These are phyloP conservation scores for Rhexocercosporidium sp. DNA, from an alignment of 2,329 filamentous ascomycete species.

Conservation along the genomic window DNA sequence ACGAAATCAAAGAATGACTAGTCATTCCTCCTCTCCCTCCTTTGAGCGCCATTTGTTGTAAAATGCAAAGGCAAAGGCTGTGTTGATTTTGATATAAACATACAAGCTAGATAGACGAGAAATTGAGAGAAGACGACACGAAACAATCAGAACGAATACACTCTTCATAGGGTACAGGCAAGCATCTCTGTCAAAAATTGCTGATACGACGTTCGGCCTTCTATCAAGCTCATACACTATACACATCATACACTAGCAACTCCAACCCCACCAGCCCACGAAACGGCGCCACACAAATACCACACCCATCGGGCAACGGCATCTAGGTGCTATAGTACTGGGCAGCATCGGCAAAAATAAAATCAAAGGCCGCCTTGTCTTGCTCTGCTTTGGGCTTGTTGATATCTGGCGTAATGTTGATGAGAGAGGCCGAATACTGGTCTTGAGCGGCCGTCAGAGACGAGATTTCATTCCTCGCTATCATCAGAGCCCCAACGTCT, in stretches of 20 bases:
- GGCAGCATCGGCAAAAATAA: conserved; percentile 9
- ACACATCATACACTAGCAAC: background rate
- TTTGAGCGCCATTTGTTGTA: background rate
- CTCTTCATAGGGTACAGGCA: background rate
- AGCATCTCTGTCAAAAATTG: background rate
- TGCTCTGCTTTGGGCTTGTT: background rate
- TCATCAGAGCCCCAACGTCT: conserved; percentile 9
- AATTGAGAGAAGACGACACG: background rate
- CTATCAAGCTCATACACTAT: background rate
- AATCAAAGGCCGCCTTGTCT: conserved; percentile 8
- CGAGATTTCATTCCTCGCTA: background rate
- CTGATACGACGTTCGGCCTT: background rate
- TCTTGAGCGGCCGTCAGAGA: background rate
- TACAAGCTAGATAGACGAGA: too few relatives aligned
- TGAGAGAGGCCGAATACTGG: conserved; percentile 1
- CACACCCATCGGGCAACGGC: too few relatives aligned
- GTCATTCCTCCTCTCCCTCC: too few relatives aligned
- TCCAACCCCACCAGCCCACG: background rate
- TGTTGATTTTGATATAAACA: background rate
- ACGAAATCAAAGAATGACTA: too few relatives aligned
- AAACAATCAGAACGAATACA: background rate
- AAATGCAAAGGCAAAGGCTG: background rate
- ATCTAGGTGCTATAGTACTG: background rate
- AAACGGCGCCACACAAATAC: too few relatives aligned
- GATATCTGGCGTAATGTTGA: conserved; percentile 9